phyloP scores from a whole-genome alignment of 352 stramenopile genomes.

The Globisporangium orthogonon region DNA sequence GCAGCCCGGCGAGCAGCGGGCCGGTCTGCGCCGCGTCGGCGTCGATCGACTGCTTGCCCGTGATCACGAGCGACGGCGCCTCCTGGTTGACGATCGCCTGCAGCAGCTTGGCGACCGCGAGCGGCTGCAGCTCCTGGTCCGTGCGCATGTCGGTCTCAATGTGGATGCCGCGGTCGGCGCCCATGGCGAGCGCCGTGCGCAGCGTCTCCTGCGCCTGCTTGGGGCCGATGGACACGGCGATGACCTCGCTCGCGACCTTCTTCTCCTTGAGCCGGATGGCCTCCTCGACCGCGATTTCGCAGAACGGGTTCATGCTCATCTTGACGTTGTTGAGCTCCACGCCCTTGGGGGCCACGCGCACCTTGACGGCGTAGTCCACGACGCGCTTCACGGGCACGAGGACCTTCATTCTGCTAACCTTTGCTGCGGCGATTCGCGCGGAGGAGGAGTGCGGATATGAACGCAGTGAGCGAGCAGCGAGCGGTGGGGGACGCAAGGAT shows the following conservation, averaged over 20 bases:
- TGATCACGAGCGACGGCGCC: slow-evolving; percentile 91
- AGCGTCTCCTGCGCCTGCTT: slow-evolving; percentile 97
- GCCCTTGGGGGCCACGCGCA: slow-evolving; percentile 91
- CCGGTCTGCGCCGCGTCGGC: slow-evolving; percentile 85
- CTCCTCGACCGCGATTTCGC: slow-evolving; percentile 97
- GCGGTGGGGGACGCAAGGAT: background rate
- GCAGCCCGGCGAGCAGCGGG: slow-evolving; percentile 93
- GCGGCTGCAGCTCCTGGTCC: slow-evolving; percentile 97
- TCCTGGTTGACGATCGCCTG: slow-evolving; percentile 93
- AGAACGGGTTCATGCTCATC: slow-evolving; percentile 99
- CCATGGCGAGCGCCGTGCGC: slow-evolving; percentile 92
- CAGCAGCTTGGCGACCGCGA: slow-evolving; percentile 96
- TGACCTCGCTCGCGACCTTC: slow-evolving; percentile 92
- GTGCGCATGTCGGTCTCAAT: slow-evolving; percentile 94
- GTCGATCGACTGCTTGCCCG: slow-evolving; percentile 96
- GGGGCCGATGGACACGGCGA: slow-evolving; percentile 96
- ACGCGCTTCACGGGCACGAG: slow-evolving; percentile 98
- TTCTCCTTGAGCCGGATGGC: slow-evolving; percentile 98
- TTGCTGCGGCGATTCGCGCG: background rate
- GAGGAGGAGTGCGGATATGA: background rate
- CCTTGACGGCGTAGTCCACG: slow-evolving; percentile 97
- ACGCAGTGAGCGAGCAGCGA: background rate
- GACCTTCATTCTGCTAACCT: slow-evolving; percentile 64
- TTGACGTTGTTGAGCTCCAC: slow-evolving; percentile 99
- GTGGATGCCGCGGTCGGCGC: slow-evolving; percentile 95